Evolutionary conservation across 257 asterid genomes (phyloP).

Genomic region (Gynochthodes officinalis): DNA sequence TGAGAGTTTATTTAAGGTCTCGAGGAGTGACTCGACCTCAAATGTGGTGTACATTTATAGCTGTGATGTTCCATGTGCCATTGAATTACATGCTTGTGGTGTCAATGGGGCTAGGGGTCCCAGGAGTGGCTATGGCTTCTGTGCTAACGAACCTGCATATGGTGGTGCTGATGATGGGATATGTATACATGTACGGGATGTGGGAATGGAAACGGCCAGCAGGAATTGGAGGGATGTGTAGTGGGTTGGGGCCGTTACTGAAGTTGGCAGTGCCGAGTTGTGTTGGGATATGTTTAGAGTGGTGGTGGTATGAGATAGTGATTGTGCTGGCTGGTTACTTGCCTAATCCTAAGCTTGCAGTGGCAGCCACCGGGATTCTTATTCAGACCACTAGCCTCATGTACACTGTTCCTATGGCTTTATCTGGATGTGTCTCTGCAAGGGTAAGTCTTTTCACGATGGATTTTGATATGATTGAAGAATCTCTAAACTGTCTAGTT

Average conservation of each 20-base stretch:
- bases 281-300: conserved; percentile 80
- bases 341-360: conserved; percentile 77
- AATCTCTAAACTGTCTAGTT: too few relatives aligned
- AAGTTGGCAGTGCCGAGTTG: conserved; percentile 82
- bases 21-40: conserved; percentile 90
- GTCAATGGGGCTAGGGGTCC: conserved; percentile 57
- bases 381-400: conserved; percentile 89
- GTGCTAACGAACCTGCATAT: conserved; percentile 77
- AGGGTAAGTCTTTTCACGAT: conserved; percentile 45
- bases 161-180: conserved; percentile 73
- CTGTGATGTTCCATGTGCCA: conserved; percentile 74
- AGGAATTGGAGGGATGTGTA: conserved; percentile 35
- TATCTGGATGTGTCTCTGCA: conserved; percentile 83
- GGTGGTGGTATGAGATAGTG: conserved; percentile 99
- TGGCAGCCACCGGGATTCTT: conserved; percentile 85
- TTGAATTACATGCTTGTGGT: conserved; percentile 58
- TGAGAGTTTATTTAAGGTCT: conserved; percentile 71
- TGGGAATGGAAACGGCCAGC: conserved; percentile 74
- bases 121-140: conserved; percentile 85
- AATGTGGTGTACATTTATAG: conserved; percentile 80
- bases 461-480: too few relatives aligned
- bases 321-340: conserved; percentile 83
- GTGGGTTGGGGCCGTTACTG: conserved; percentile 48
- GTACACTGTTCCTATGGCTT: conserved; percentile 93
- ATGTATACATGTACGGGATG: conserved; percentile 59